Evolutionary conservation across 495 filamentous ascomycete species (phyloP).

Genomic region (Penicillium longicatenatum): DNA sequence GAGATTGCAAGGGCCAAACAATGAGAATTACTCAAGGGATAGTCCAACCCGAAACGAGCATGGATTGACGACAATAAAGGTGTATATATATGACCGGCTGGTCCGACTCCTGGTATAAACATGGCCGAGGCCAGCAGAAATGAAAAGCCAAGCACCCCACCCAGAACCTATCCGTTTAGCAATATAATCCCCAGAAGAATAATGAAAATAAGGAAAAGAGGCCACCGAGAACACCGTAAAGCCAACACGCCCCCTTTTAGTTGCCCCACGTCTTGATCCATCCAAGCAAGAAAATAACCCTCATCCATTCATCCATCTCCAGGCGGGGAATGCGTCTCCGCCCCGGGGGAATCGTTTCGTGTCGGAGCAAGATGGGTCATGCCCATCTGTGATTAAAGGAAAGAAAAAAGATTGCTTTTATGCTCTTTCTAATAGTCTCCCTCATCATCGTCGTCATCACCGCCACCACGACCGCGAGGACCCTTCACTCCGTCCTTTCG

Average conservation of each 20-base stretch:
- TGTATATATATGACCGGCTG: slow-evolving; percentile 9
- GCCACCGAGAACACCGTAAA: slow-evolving; percentile 37
- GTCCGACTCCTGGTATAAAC: slow-evolving; percentile 23
- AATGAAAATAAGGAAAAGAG: slow-evolving; percentile 12
- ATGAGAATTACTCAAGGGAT: no score
- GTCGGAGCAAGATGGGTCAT: slow-evolving; percentile 4
- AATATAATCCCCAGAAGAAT: slow-evolving; percentile 23
- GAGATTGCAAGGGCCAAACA: no score
- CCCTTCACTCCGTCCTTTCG: slow-evolving; percentile 77
- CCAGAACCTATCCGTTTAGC: slow-evolving; percentile 35
- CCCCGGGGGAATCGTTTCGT: slow-evolving; percentile 12
- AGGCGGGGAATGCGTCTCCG: slow-evolving; percentile 7
- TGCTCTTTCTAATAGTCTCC: slow-evolving; percentile 15
- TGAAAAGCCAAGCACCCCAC: slow-evolving; percentile 19
- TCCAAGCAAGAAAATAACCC: slow-evolving; percentile 18
- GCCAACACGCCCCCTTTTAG: slow-evolving; percentile 29
- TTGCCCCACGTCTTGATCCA: slow-evolving; percentile 18
- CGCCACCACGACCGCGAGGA: slow-evolving; percentile 58
- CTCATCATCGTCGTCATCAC: slow-evolving; percentile 58
- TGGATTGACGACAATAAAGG: slow-evolving; percentile 2
- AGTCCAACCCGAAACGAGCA: background rate
- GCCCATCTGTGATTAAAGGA: slow-evolving; percentile 7
- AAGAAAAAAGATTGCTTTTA: slow-evolving; percentile 9
- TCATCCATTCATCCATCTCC: slow-evolving; percentile 14
- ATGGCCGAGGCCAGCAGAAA: slow-evolving; percentile 19